Conservation (phyloP, 805 yeast genomes). For the Teunomyces atbi region DNA sequence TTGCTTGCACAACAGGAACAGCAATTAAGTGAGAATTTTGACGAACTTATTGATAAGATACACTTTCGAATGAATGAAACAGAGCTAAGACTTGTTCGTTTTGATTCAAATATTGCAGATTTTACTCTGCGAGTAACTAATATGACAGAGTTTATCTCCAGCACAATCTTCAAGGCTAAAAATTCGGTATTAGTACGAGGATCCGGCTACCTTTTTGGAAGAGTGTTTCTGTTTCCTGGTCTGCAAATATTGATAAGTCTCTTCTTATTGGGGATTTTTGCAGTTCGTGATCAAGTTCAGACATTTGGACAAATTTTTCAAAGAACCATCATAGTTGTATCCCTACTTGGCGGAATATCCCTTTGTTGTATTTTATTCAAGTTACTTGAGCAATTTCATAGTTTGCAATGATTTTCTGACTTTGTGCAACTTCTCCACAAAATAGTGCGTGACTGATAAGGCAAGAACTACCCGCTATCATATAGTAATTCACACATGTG, state of each 20-base stretch:
- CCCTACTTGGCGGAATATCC: not conserved
- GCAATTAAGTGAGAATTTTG: not conserved
- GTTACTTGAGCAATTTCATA: not conserved
- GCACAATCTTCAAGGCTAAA: not conserved
- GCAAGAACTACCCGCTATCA: not conserved
- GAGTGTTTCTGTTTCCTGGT: not conserved
- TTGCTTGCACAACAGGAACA: not conserved
- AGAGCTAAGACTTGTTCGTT: not conserved
- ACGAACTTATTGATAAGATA: not conserved
- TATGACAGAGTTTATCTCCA: conserved; percentile 1
- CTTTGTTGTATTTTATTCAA: not conserved
- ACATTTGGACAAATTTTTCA: not conserved
- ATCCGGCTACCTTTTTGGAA: not conserved
- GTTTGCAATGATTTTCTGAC: not conserved
- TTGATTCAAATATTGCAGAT: conserved; percentile 2
- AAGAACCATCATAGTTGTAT: not conserved
- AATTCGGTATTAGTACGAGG: not conserved
- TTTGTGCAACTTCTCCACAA: not conserved
- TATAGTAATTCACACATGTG: not conserved
- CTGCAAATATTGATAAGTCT: not conserved
- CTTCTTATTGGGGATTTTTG: not conserved
- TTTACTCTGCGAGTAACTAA: not conserved
- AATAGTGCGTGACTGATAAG: not conserved
- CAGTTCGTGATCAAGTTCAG: not conserved
- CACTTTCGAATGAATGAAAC: conserved; percentile 1